Evolutionary conservation across 2,329 filamentous ascomycete genomes (phyloP), one percentile per base, ranked within the genome.

Genomic region (Exophiala xenobiotica): DNA sequence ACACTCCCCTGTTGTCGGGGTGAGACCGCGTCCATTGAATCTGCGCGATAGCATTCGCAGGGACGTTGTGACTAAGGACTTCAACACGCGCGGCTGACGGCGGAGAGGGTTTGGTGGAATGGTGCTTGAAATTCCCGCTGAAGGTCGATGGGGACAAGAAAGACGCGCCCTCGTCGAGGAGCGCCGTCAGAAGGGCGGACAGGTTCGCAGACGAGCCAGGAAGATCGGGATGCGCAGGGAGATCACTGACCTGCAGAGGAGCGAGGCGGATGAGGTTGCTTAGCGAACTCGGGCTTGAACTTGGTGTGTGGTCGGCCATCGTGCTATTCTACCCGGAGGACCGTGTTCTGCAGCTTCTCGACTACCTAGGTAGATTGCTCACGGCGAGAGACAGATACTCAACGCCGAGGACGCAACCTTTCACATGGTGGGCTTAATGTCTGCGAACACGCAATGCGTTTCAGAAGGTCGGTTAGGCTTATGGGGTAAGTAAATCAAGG

Each of bases 211-310:
- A 46, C 9, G 53, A 51, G 23, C 9, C 14, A 7, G 53, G 52
- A 6, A 62, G 52, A 12, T 52, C 51, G 3, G 57, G 41, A 40
- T 62, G 60, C 6, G 29, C 33, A 3, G 60, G 60, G n/a, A 62
- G 51, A 14, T 61, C 51, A 26, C 40, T 41, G 12, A 60, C 19
- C 24, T 57, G 50, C 5, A 62, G 31, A 12, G 60, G 57, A 6
- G 53, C 50, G 5, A 62, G 54, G 20, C 60, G 56, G 52, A 62
- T 46, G 39, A 60, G 49, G 29, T 58, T 58, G 45, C 55, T 58
- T 31, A 24, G 46, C 47, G 8, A 22, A 20, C 38, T 12, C 4
- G 38, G 18, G 8, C 18, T 35, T 35, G 31, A 35, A 14, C 4
- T 16, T 14, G 31, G 18, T 5, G 31, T 14, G n/a, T 35, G n/a